phyloP scores from a whole-genome alignment of 306 rosid species.

The Sicyos edulis region DNA sequence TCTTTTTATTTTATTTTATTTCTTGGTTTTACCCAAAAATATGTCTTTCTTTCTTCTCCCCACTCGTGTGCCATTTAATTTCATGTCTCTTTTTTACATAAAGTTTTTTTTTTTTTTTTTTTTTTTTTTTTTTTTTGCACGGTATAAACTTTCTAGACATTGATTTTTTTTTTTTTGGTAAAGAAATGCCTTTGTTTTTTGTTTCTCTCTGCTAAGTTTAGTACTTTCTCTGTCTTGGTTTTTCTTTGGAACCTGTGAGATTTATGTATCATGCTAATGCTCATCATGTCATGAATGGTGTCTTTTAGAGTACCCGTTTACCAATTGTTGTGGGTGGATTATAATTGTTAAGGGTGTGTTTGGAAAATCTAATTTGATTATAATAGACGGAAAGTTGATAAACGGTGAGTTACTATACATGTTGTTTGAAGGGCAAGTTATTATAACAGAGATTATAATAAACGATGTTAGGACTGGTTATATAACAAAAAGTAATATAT shows the following conservation, averaged over 20 bases:
- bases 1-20: neutral
- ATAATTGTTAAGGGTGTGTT: no score
- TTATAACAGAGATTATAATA: no score
- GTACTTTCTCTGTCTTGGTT: neutral
- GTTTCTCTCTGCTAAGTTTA: neutral
- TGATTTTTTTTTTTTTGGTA: neutral
- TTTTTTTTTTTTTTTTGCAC: no score
- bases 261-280: neutral
- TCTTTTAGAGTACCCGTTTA: no score
- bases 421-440: no score
- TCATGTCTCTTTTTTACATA: neutral
- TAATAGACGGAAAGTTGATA: no score
- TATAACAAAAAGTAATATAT: no score
- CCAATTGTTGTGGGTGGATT: no score
- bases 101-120: no score
- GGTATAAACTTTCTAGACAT: neutral
- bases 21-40: neutral
- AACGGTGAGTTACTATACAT: no score
- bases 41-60: neutral
- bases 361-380: no score
- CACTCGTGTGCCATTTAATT: conserved; percentile 8
- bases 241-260: neutral
- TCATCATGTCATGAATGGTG: neutral
- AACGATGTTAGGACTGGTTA: no score
- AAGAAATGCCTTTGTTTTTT: neutral